Base-by-base conservation (phyloP, 441 rosid species). In the Erodium texanum region DNA sequence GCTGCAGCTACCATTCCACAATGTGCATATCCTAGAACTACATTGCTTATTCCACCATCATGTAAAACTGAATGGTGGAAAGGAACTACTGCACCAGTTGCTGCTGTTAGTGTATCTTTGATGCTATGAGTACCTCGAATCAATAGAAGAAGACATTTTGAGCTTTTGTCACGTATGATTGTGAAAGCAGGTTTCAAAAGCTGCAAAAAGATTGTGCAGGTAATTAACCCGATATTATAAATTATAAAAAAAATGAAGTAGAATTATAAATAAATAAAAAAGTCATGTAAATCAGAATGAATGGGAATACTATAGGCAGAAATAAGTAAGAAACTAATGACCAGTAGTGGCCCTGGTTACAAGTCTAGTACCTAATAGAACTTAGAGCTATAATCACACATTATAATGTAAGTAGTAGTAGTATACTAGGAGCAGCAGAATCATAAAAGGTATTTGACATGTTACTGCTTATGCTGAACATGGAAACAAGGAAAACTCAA, bases 1-100 rank as follows among this genome's bases (percentile, higher is more conserved):
- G 98, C 98, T 45, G 99, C 98, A 77, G 99, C 99, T 79, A 90
- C 99, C 99, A 94, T 94, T 78, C 99, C 99, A 62, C 90, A 94
- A 73, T 94, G 99, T 4, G 99, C 99, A 62, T 94, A 94, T 65
- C 99, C 99, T 77, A 94, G 83, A 75, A 94, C 85, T 80, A 92
- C 84, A 82, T 94, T 87, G 81, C 97, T 87, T 67, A 94, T 72
- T 52, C 99, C 97, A 73, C 99, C 98, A 78, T 88, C 98, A 73
- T 87, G 85, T 79, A 94, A 74, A 77, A 94, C 93, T 0, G 96
- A 89, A 79, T 92, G 99, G 80, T 92, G 99, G 80, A 94, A 94
- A 61, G 99, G 99, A 79, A 88, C 99, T 74, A 92, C 93, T 0
- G 94, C 97, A 70, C 98, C 98, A 64, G 98, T 94, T 65, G 87